Base-by-base conservation (phyloP, 192 early-diverging fungal species). In the Backusella mclennaniae region DNA sequence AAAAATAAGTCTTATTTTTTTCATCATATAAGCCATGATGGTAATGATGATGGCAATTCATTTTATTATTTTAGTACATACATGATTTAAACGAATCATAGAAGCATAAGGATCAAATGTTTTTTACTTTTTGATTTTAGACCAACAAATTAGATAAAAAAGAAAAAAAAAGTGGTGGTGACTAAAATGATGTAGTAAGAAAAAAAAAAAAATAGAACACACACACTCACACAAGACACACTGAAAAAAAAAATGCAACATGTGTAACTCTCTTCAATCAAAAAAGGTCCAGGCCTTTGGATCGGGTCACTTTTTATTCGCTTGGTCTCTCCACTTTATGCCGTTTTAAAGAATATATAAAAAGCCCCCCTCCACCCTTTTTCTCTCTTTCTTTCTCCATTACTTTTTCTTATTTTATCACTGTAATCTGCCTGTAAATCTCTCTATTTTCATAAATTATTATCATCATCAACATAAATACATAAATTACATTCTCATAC, bases 201-300 rank as follows among this genome's bases (percentile, higher is more conserved):
- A 59, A n/a, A 49, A 44, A 31, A 31, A 33, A 49, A n/a, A 49
- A 19, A 49, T 44, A 49, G 19, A 49, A 49, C 46, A 49, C 19
- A 49, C 19, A 59, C 21, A 26, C 46, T 19, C 21, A 59, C 53
- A 59, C 53, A 59, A 59, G 53, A 59, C 53, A 59, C n/a, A 23
- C 9, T 19, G 33, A 38, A 69, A 36, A 69, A 26, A 35, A 21
- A 69, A 1, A 38, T 69, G 67, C 36, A 69, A 52, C 21, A 71
- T 26, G 70, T 71, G 35, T 44, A 68, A 68, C 67, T 68, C 6
- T 4, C n/a, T 68, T 68, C 17, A 36, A 33, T 68, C 21, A 59
- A 19, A 41, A 68, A 49, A 41, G 39, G 70, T 71, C 70, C 70
- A 71, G 70, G 70, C 70, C 42, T 41, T 41, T 71, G 70, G 70